Evolutionary conservation across 257 asterid species (phyloP), one percentile per base, ranked within the genome.

Genomic region (Verbascum thapsus): DNA sequence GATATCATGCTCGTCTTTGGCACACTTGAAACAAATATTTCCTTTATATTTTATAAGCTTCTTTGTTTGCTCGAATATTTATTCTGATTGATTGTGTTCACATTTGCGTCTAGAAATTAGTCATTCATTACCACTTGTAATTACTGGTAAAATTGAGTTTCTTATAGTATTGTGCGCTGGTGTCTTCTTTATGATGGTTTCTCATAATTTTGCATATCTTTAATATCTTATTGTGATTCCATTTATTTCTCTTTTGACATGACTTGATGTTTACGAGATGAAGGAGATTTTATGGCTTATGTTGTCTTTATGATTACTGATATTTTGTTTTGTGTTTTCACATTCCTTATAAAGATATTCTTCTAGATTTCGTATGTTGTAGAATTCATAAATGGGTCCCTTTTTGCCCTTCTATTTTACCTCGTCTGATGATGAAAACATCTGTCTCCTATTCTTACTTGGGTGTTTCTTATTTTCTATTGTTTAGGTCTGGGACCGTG

Each of bases 401-500:
- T 2, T 41, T n/a, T 32, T 13, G 12, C 5, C 5, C 15, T 39
- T 22, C 5, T 38, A 49, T n/a, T 40, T 26, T 43, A 20, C 59
- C 4, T 12, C n/a, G 10, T 1, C 58, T 26, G 47, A 5, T 37
- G 22, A 40, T 41, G 11, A 32, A 9, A 12, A 26, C 49, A 5
- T 11, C 6, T 53, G 15, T 38, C 8, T 23, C 45, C 1, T 8
- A 35, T 26, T 34, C 22, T 57, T 38, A 53, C 49, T 58, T 57
- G 37, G 10, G 62, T 70, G 39, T 54, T 68, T 62, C 16, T 61
- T 50, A 34, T 55, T 63, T 66, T 22, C 23, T 58, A 38, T 55
- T 39, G 23, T 67, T n/a, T n/a, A 92, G 98, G 96, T 88, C 11
- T 91, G 97, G 98, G 97, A 91, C 76, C 88, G 95, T 59, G 98